Evolutionary conservation across 495 filamentous ascomycete species (phyloP), one percentile per base, ranked within the genome.

Genomic region (Neurospora hispaniola): DNA sequence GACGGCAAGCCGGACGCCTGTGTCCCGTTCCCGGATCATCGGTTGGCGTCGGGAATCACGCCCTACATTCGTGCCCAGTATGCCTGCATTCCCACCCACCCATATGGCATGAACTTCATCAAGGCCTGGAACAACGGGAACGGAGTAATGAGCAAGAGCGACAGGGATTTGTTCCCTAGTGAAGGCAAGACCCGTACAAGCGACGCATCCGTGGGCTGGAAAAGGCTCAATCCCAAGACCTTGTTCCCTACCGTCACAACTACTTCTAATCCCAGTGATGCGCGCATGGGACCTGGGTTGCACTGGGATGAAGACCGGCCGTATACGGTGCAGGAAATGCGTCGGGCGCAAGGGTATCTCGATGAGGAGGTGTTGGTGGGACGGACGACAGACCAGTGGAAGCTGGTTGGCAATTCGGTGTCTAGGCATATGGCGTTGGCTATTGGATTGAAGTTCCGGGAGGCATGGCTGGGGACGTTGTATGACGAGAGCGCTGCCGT

Each of bases 341-440:
- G 89, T 0, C 80, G 90, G 9, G 90, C 87, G 0, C 92, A 94
- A 80, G 87, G 90, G 0, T 89, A 89, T 69, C 88, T 82, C 0
- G 91, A 94, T 72, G 70, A 90, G 18, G 92, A 93, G 48, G 85
- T 94, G 0, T 73, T 94, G 1, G 73, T 93, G 12, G 92, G 91
- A 1, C 71, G 69, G 8, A 75, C 83, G 1, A 43, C 70, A 0
- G 79, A 88, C 14, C 87, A 89, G 74, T 89, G 86, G 81, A 87
- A 85, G 71, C 85, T 91, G 44, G 81, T 93, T 16, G 92, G 91
- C 0, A 94, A 94, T 77, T 89, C 87, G 69, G 92, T 94, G 4
- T 86, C 89, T n/a, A 85, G 90, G 31, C 83, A 83, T 6, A 86
- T 91, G 20, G 84, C 90, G 8, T 71, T 91, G 31, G 89, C 87